Evolutionary conservation across 2,329 filamentous ascomycete species (phyloP), one percentile per base, ranked within the genome.

Genomic region (Pezicula neosporulosa): DNA sequence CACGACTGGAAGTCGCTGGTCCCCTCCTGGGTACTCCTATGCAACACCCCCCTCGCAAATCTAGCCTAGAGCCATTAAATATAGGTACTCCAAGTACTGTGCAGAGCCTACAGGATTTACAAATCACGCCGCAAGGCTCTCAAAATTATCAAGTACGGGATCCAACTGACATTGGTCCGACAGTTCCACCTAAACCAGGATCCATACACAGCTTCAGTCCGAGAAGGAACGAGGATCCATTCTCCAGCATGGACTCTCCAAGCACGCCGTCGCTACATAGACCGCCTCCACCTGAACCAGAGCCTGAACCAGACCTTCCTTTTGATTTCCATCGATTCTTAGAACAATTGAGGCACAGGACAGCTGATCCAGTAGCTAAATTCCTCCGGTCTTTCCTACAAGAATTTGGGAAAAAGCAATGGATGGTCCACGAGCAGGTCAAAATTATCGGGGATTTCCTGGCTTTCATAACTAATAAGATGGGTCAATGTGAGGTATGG

Each of bases 351-450:
- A 87, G 94, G 54, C 94, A 99, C 71, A 90, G 93, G 59, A 96
- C 95, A 52, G 95, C 94, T n/a, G 95, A 99, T 63, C 94, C 95
- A 1, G 93, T 99, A 2, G 95, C 95, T 5, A 88, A 93, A 57
- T 99, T 97, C 65, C 78, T 99, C 43, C 89, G 95, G 58, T 97
- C 94, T 0, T 99, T 99, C 63, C 74, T 99, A 28, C 85, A 84
- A 45, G 95, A 99, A 68, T 99, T 99, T 70, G 90, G 85, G 35
- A 99, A 97, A 74, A 90, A 92, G 60, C 94, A 97, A 70, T 99
- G 94, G 94, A 96, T 96, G 89, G 94, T 97, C 6, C 94, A 99
- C 67, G 94, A 99, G 72, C 94, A 99, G 69, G 94, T 97, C 67
- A 99, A 99, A 72, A 97, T 99, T 56, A 96, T 99, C 55, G 85